Base-by-base conservation (phyloP, 345 rosid species). In the Eucalyptus albens region DNA sequence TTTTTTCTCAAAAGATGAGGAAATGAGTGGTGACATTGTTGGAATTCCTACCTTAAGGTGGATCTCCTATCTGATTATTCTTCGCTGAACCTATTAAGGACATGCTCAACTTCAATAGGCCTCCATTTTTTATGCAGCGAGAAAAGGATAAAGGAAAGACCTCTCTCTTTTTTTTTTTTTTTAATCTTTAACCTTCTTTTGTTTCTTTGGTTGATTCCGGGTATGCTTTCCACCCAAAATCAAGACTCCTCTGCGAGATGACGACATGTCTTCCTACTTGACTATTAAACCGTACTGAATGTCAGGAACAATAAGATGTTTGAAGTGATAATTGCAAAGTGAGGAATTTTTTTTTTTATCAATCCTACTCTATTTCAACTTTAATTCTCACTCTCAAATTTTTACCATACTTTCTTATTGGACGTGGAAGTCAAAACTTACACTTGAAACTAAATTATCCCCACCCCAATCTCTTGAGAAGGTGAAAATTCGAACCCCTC, bases 401-500 rank as follows among this genome's bases (percentile, higher is more conserved):
- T 50, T 50, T 50, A 5, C 0, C 7, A 50, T 50, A 0, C 51
- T n/a, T n/a, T n/a, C n/a, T n/a, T n/a, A n/a, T n/a, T n/a, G n/a
- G n/a, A n/a, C n/a, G n/a, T n/a, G n/a, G n/a, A n/a, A n/a, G n/a
- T n/a, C n/a, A n/a, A 50, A 50, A 50, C 17, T 15, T 6, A 50
- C 51, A 50, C 17, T 15, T 50, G 1, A 50, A 5, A 50, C 17
- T 50, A 50, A 50, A 50, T 50, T 0, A 7, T 50, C 16, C 0
- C 7, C 17, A 50, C 0, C 17, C 3, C 0, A 14, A 50, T 1
- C 3, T 0, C 7, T 50, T 3, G 1, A 50, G 0, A 50, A 50
- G 0, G 0, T 5, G 0, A 50, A 7, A 6, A 50, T 5, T 50
- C 7, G 1, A 50, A 50, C 0, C 51, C 3, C 51, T 50, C 7